Evolutionary conservation across 2,329 filamentous ascomycete genomes (phyloP), one percentile per base, ranked within the genome.

Genomic region (Ceratocystis colombiana): DNA sequence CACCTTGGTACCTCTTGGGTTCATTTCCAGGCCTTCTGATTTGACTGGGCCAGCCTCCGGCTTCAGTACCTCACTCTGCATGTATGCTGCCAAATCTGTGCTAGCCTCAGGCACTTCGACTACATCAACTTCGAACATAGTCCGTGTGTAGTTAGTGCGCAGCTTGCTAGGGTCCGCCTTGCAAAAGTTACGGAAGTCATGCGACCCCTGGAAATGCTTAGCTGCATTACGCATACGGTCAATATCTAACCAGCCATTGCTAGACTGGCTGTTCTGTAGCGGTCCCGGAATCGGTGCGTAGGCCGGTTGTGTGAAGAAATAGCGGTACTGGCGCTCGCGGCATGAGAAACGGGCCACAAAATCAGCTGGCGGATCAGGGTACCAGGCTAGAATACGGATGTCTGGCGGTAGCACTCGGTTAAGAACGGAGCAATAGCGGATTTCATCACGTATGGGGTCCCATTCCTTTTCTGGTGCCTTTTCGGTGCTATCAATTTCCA

Each of bases 141-240:
- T 82, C 53, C 94, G 82, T 71, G 84, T 78, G 72, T 93, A 97
- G 73, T 89, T 94, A 44, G 84, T 85, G 71, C 96, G 89, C 76
- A 96, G 90, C 79, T 97, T 97, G 71, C 82, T 85, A 0, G 88
- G 82, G 76, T 99, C 94, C 68, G 97, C 80, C 76, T 96, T 96
- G 82, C 94, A 97, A 73, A 97, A 89, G 75, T 99, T 99, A 68
- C 94, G 85, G 77, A 97, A 99, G 77, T 99, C 94, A 75, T 97
- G 90, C 64, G 86, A 75, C 5, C 94, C 94, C 71, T 91, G 84
- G 70, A 90, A 93, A 62, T 85, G 79, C 73, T 84, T 87, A 28
- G 93, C 94, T 0, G 89, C 94, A 71, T 85, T 77, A 20, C 85
- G 83, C 94, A 99, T 99, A 45, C 87, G 87, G 0, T 85, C 86